These are phyloP conservation scores for Colletotrichum lentis DNA, from an alignment of 2,329 filamentous ascomycete species.

Conservation along the genomic window DNA sequence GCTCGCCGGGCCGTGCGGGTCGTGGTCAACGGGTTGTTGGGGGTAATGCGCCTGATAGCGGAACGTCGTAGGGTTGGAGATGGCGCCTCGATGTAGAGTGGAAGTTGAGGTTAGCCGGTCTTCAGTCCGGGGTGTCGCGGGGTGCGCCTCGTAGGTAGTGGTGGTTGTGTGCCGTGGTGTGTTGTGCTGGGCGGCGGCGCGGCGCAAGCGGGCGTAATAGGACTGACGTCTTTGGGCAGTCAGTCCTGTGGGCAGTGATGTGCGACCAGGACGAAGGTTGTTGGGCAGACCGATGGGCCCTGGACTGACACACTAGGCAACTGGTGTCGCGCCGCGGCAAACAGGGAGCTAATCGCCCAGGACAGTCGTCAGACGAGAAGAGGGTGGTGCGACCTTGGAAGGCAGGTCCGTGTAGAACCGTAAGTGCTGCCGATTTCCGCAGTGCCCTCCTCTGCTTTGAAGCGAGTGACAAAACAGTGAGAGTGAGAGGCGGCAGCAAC, in stretches of 20 bases:
- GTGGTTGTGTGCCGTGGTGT: conserved; percentile 1
- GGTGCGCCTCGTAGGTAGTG: conserved; percentile 28
- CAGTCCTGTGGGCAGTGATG: conserved; percentile 25
- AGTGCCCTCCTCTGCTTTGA: conserved; percentile 4
- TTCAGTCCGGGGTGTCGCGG: conserved; percentile 24
- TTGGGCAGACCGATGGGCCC: conserved; percentile 17
- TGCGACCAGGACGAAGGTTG: conserved; percentile 13
- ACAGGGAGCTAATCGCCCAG: not conserved
- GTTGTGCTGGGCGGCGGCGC: conserved; percentile 18
- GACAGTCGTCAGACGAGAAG: conserved; percentile 7
- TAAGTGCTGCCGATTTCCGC: not conserved
- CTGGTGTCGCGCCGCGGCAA: conserved; percentile 21
- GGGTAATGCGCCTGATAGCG: conserved; percentile 15
- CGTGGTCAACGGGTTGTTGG: conserved; percentile 1
- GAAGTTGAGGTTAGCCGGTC: conserved; percentile 25
- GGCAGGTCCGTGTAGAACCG: conserved; percentile 2
- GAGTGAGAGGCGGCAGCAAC: conserved; percentile 11
- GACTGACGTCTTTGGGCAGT: conserved; percentile 32
- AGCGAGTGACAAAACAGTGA: conserved; percentile 6
- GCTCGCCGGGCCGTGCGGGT: conserved; percentile 14
- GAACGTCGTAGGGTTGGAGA: conserved; percentile 9
- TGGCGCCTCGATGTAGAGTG: conserved; percentile 6
- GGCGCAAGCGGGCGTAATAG: conserved; percentile 27
- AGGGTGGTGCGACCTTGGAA: not conserved
- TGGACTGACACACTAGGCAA: conserved; percentile 18